Conservation (phyloP, 208 protist species). For the Acanthamoeba castellanii region DNA sequence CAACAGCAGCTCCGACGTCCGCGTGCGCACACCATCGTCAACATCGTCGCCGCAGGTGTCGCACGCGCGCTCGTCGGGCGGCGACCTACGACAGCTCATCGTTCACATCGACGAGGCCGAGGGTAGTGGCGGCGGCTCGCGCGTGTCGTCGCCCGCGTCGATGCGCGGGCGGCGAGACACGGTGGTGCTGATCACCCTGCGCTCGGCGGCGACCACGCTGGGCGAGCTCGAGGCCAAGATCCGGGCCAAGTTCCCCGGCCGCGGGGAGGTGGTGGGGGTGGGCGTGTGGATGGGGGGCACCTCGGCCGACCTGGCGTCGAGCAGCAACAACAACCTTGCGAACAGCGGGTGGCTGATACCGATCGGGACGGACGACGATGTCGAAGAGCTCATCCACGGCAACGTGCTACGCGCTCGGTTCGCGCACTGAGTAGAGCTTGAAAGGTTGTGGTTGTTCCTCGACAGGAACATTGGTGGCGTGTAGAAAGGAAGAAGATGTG, state of each 20-base stretch:
- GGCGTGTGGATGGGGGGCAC: neutral
- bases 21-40: neutral
- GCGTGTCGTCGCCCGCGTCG: neutral
- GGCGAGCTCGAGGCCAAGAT: slow-evolving; percentile 27
- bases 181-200: slow-evolving; percentile 19
- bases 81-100: neutral
- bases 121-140: neutral
- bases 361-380: slow-evolving; percentile 42
- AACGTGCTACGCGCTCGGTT: slow-evolving; percentile 33
- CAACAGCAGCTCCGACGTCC: no score
- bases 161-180: neutral
- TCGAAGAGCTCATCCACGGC: slow-evolving; percentile 22
- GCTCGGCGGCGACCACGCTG: slow-evolving; percentile 5
- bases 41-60: neutral
- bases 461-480: no score
- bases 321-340: neutral
- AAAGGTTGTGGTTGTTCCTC: no score
- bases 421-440: neutral
- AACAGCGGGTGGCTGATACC: neutral
- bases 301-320: neutral
- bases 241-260: neutral
- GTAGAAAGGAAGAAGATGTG: no score
- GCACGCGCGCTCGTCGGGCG: no score
- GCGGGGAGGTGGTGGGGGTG: neutral
- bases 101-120: neutral